A percentile compares a stretch with the other conserved stretches of the same genome.
Evolutionary conservation across 345 rosid species (phyloP).

Genomic region (Gossypium raimondii): DNA sequence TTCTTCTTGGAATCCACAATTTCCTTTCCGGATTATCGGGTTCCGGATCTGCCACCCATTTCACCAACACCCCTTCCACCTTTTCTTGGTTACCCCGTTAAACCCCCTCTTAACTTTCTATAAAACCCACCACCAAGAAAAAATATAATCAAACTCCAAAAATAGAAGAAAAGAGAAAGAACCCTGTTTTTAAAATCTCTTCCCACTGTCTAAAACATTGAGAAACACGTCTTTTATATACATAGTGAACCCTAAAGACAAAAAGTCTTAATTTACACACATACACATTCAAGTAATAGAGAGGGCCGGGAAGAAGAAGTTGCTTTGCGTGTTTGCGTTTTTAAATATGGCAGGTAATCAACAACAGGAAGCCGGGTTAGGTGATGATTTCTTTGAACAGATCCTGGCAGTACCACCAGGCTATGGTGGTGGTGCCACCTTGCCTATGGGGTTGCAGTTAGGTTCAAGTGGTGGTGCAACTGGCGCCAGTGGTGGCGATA

Average conservation of each 20-base stretch:
- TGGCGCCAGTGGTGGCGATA: conserved; percentile 18
- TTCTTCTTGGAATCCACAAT: conserved; percentile 34
- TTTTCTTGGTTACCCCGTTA: conserved; percentile 17
- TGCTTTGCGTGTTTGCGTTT: background rate
- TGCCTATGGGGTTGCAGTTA: conserved; percentile 55
- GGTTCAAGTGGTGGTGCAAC: conserved; percentile 34
- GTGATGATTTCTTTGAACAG: conserved; percentile 76
- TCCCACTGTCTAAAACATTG: background rate
- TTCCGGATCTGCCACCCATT: conserved; percentile 63
- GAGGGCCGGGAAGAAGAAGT: background rate
- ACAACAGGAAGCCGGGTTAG: conserved; percentile 42
- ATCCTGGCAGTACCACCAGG: conserved; percentile 50
- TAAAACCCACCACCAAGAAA: background rate
- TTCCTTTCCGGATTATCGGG: conserved; percentile 51
- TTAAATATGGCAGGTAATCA: conserved; percentile 48
- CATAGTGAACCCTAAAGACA: background rate
- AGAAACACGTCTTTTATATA: background rate
- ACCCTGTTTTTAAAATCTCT: conserved; percentile 10
- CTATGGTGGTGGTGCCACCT: conserved; percentile 33
- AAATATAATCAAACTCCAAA: too few relatives aligned
- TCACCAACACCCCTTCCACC: conserved; percentile 35
- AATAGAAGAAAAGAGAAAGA: background rate
- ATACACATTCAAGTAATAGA: background rate
- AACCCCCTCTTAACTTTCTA: conserved; percentile 1
- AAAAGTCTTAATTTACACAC: background rate